Percentiles rank a stretch among this genome's conserved stretches.
Evolutionary conservation across 148 eudicot species (phyloP).

Genomic region (Chenopodium berlandieri): DNA sequence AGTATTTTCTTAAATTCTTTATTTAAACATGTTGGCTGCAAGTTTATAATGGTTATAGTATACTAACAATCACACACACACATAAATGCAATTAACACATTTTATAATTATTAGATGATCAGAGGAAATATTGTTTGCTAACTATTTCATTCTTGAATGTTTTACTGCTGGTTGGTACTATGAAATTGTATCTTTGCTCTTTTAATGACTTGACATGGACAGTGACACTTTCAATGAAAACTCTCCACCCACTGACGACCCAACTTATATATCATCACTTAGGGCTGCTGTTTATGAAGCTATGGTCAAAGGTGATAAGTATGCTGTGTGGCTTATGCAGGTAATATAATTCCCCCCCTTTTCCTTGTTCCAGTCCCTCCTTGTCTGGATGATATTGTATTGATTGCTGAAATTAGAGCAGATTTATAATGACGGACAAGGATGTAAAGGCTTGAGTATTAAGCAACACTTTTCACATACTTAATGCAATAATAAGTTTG

Average conservation of each 20-base stretch:
- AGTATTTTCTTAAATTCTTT: not conserved
- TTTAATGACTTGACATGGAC: constrained; percentile 9
- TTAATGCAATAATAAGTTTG: not conserved
- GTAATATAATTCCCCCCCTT: constrained; percentile 29
- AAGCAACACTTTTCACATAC: not conserved
- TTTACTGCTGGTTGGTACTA: not conserved
- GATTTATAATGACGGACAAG: constrained; percentile 9
- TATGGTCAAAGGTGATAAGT: constrained; percentile 75
- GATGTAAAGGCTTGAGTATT: not conserved
- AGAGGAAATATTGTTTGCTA: not conserved
- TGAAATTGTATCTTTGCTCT: not conserved
- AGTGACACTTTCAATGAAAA: constrained; percentile 99
- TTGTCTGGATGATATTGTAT: not conserved
- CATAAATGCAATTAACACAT: not conserved
- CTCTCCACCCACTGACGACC: constrained; percentile 87
- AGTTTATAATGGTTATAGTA: not conserved
- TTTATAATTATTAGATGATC: not conserved
- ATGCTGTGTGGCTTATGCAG: constrained; percentile 99
- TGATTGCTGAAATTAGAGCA: not conserved
- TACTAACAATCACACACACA: not conserved
- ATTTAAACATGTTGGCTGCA: not conserved
- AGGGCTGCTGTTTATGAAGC: constrained; percentile 95
- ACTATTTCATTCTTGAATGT: not conserved
- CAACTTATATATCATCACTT: constrained; percentile 85
- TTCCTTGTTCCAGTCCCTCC: not conserved